Percentiles rank a stretch among this genome's conserved stretches.
Evolutionary conservation across 164 flowering plant species (phyloP).

Genomic region (Liriodendron chinense): DNA sequence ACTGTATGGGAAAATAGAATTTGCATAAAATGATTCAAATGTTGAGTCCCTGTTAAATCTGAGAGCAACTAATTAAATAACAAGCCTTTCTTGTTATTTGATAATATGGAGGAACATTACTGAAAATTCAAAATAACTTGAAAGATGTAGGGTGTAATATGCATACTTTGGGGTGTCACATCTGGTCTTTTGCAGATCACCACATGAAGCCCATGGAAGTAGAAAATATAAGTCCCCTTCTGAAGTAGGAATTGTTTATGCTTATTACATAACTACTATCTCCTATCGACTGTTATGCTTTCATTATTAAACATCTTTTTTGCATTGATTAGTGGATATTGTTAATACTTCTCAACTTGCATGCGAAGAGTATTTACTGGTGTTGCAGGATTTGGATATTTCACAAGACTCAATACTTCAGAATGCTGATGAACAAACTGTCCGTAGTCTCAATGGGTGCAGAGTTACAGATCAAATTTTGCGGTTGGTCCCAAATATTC

Average conservation of each 20-base stretch:
- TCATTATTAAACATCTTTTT: not conserved
- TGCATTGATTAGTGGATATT: not conserved
- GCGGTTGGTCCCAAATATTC: conserved; percentile 84
- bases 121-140: too few species aligned
- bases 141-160: too few species aligned
- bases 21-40: too few species aligned
- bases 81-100: too few species aligned
- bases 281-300: not conserved
- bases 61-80: too few species aligned
- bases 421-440: conserved; percentile 81
- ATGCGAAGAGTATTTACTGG: not conserved
- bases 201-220: too few species aligned
- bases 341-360: not conserved
- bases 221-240: too few species aligned
- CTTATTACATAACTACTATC: not conserved
- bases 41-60: too few species aligned
- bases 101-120: too few species aligned
- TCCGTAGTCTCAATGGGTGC: conserved; percentile 95
- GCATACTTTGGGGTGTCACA: too few species aligned
- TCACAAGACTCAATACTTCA: conserved; percentile 80
- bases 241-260: not conserved
- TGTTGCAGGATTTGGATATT: conserved; percentile 73
- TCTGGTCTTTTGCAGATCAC: too few species aligned
- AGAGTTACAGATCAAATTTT: conserved; percentile 86
- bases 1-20: too few species aligned